Evolutionary conservation across 495 filamentous ascomycete genomes (phyloP), one percentile per base, ranked within the genome.

Genomic region (Tuber magnatum): DNA sequence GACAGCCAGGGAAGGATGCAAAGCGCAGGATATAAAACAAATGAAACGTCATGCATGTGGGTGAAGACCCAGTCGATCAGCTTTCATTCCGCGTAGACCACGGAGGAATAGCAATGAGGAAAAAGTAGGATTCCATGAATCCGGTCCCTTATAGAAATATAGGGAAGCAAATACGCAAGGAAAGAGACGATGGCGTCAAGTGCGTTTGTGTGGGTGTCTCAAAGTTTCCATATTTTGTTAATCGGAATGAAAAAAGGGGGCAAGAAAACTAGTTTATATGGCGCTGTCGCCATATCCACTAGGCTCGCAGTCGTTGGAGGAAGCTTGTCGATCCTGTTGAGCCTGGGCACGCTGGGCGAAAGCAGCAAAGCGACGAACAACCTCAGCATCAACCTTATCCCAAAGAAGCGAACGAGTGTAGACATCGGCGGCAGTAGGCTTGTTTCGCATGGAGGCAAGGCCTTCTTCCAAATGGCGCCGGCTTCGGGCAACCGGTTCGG

Each of bases 331-430:
- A 76, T 74, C 75, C 40, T 70, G 69, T 28, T 79, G 76, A 43
- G 76, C 69, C 71, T 81, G 82, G 68, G 79, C 82, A 84, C 84
- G 84, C 69, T 82, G 75, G 91, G 87, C 83, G 88, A 88, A 75
- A 95, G 92, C 89, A 97, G 91, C 91, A 85, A 98, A 99, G 84
- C 94, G 92, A 75, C 90, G 89, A 71, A 99, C 94, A 69, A 97
- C 92, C 81, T 99, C 93, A 77, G 89, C 86, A 69, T 96, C 93
- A 76, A 99, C 92, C 82, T 92, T 91, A 81, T 97, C 94, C 94
- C 94, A 97, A 80, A 99, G 90, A 75, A 99, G 87, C 71, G 92
- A 95, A 42, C 94, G 87, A 41, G 93, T 95, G 85, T 98, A 97
- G 65, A 97, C 92, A 80, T 97, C 93, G 42, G 92, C 91, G 48